A percentile compares a stretch with the other conserved stretches of the same genome.
Conservation (phyloP, 2,329 filamentous ascomycete genomes). For the Cladophialophora psammophila region DNA sequence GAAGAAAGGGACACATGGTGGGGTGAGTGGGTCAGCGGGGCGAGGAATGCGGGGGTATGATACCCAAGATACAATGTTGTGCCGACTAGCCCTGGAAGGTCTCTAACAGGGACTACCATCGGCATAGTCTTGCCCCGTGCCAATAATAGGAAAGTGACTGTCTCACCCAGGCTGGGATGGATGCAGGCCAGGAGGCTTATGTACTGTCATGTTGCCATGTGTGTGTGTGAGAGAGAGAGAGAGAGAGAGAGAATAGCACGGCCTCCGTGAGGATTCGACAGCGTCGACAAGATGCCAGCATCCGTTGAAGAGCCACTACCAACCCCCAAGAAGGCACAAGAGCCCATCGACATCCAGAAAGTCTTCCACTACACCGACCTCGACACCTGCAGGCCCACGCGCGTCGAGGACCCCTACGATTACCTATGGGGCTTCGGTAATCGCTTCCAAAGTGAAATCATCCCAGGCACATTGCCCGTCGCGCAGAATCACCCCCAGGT, state of each 20-base stretch:
- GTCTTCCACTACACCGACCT: slow-evolving; percentile 25
- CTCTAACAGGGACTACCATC: slow-evolving; percentile 4
- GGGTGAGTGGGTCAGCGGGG: background rate
- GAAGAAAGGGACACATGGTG: background rate
- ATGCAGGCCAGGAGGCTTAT: background rate
- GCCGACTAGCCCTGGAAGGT: background rate
- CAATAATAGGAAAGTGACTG: slow-evolving; percentile 5
- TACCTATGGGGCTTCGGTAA: slow-evolving; percentile 44
- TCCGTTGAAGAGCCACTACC: slow-evolving; percentile 7
- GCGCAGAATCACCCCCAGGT: slow-evolving; percentile 49
- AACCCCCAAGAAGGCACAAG: slow-evolving; percentile 7
- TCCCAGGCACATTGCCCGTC: slow-evolving; percentile 50
- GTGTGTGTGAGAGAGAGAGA: no score
- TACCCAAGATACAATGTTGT: background rate
- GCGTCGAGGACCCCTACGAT: slow-evolving; percentile 36
- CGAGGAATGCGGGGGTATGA: slow-evolving; percentile 4
- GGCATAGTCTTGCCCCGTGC: slow-evolving; percentile 12
- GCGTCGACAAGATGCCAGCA: slow-evolving; percentile 14
- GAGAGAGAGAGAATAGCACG: background rate
- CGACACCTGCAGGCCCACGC: slow-evolving; percentile 6
- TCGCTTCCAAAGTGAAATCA: slow-evolving; percentile 48
- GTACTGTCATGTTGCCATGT: background rate
- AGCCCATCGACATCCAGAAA: slow-evolving; percentile 15
- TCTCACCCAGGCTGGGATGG: background rate
- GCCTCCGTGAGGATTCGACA: background rate